These are phyloP conservation scores for Saposhnikovia divaricata DNA, from an alignment of 129 eudicot species.

Conservation along the genomic window DNA sequence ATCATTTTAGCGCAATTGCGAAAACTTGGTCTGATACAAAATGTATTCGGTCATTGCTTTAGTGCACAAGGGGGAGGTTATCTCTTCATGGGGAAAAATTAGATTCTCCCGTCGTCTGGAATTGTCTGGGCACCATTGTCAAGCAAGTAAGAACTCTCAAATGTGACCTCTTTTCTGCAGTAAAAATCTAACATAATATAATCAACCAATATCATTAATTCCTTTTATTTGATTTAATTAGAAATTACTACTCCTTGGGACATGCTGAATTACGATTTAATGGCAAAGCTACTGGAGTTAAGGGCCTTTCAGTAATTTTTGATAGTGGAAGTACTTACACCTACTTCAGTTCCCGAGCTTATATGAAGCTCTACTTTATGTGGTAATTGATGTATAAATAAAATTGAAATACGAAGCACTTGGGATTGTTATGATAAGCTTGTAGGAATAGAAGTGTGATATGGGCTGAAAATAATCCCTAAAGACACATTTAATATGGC, in stretches of 20 bases:
- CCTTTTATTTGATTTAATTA: slow-evolving; percentile 6
- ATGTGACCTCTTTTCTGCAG: neutral
- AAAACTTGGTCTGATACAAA: slow-evolving; percentile 51
- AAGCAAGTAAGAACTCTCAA: slow-evolving; percentile 40
- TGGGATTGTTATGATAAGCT: neutral
- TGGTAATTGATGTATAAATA: slow-evolving; percentile 21
- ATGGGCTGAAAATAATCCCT: no score
- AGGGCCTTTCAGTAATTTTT: slow-evolving; percentile 53
- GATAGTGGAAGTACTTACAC: slow-evolving; percentile 89
- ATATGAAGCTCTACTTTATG: slow-evolving; percentile 44
- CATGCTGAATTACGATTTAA: slow-evolving; percentile 48
- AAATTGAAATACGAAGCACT: neutral
- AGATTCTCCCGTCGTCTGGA: slow-evolving; percentile 52
- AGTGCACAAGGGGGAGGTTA: slow-evolving; percentile 79
- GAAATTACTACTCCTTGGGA: slow-evolving; percentile 65
- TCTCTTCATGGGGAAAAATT: slow-evolving; percentile 77
- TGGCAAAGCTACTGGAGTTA: slow-evolving; percentile 46
- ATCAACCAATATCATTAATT: neutral
- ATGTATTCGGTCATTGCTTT: slow-evolving; percentile 82
- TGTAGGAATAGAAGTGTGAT: no score
- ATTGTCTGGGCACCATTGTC: slow-evolving; percentile 63
- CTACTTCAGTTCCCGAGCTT: slow-evolving; percentile 53
- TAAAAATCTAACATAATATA: neutral
- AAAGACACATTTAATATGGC: no score
- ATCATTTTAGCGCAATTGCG: slow-evolving; percentile 57